Base-by-base conservation (phyloP, 73 alveolate genomes). In the Symbiodinium pilosum region DNA sequence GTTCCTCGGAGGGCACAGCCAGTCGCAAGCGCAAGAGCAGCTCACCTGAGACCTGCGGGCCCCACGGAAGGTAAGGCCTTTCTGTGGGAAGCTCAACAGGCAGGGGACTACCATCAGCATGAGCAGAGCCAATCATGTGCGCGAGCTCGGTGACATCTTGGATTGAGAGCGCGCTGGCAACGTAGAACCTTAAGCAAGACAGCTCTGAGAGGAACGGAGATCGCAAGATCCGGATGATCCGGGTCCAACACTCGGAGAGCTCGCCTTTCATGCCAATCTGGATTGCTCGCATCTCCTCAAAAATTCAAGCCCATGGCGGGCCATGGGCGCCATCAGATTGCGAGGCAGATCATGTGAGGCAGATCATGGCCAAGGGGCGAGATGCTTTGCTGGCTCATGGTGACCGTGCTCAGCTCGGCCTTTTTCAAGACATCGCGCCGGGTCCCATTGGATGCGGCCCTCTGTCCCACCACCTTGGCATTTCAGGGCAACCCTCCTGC, bases 401-500 rank as follows among this genome's bases (percentile, higher is more conserved):
- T n/a, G n/a, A n/a, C 30, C 39, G 14, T 16, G 42, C 86, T 87
- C 87, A 9, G 39, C 87, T 30, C 30, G 34, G 28, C 96, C 73
- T 7, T 44, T 12, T 21, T 20, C 68, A 47, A 89, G 36, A 38
- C 81, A 43, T 40, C 96, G 86, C 9, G 96, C 96, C 4, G 96
- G 96, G 52, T 89, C 96, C 96, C 96, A 89, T 38, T 89, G 96
- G n/a, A 89, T 75, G 26, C 96, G 86, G 24, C 96, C 96, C 39
- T 59, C 81, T 52, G 88, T 40, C 73, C 96, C 96, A 11, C 96
- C 96, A 4, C 95, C 92, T 84, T 43, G 24, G 28, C 5, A 64
- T 16, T 30, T 11, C 84, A 20, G 41, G 8, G 34, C 39, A 28
- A 20, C 18, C 42, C 28, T 24, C 32, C 75, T 54, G 75, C 32